Base-by-base conservation (phyloP, 129 eudicot genomes). In the Lactuca sativa region DNA sequence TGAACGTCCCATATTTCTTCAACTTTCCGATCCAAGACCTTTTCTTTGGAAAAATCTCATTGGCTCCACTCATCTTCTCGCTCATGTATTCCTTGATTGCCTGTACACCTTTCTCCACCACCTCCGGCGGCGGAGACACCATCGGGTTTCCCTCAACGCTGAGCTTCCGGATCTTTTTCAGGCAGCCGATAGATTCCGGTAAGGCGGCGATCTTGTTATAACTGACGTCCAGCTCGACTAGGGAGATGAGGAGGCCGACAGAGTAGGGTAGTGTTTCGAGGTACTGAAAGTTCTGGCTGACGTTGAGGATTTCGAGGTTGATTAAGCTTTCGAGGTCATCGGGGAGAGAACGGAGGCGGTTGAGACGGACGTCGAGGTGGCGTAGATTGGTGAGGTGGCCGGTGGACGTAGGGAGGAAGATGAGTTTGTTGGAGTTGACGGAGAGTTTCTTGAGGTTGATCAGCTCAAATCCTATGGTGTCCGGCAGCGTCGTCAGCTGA, bases 231-330 rank as follows among this genome's bases (percentile, higher is more conserved):
- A 92, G 66, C 62, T 92, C 97, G 7, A 76, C 71, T 4, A 92
- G 89, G 52, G 97, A 92, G 14, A 88, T 58, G 55, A 92, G 91
- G 47, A 92, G 89, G 67, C 97, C 97, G 1, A 86, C 31, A 41
- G 96, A 88, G 80, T 88, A 92, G 5, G 97, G 95, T 5, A 92
- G 77, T 14, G 67, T 74, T 11, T 73, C 55, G 3, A 92, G 77
- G 83, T 75, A 79, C 4, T 86, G 97, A 67, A 92, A 92, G 82
- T 92, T 92, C 63, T 92, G 97, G 82, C 97, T 92, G 32, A 92
- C 72, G 48, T 88, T 92, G 11, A 92, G 91, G 74, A 77, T 21
- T 69, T 86, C 81, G 36, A 92, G 90, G 67, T 86, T 88, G 69
- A 81, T 84, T 7, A 92, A 85, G 85, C 84, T 88, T 52, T 92